Conservation (phyloP, 2,329 filamentous ascomycete genomes). For the Claviceps capensis region DNA sequence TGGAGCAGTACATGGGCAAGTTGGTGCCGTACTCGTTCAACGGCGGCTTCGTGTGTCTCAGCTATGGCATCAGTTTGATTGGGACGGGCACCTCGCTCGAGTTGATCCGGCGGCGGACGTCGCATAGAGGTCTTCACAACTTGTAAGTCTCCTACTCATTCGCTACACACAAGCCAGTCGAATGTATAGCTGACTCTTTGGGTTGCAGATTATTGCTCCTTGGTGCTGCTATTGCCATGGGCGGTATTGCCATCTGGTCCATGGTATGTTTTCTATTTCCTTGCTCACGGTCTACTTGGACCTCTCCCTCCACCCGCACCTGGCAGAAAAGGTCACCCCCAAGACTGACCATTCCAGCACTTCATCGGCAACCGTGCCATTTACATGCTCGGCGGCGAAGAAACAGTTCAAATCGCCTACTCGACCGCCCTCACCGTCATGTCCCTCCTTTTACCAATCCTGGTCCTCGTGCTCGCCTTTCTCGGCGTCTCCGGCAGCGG, state of each 20-base stretch:
- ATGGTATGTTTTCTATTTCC: constrained; percentile 32
- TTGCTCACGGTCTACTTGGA: no score
- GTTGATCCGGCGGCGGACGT: constrained; percentile 63
- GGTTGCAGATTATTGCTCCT: constrained; percentile 44
- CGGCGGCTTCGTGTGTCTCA: constrained; percentile 54
- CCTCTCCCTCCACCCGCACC: no score
- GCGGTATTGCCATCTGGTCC: constrained; percentile 60
- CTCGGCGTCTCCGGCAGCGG: constrained; percentile 49
- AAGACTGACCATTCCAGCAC: background rate
- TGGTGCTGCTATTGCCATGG: constrained; percentile 56
- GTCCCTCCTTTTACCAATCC: constrained; percentile 65
- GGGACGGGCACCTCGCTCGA: constrained; percentile 72
- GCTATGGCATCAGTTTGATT: constrained; percentile 62
- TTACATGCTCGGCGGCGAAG: constrained; percentile 46
- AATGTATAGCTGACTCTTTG: background rate
- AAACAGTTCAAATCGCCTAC: constrained; percentile 57
- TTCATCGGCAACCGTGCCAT: constrained; percentile 68
- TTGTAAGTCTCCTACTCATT: constrained; percentile 34
- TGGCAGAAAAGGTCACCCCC: no score
- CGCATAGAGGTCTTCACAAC: constrained; percentile 53
- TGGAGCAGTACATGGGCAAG: constrained; percentile 28
- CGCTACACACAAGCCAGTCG: background rate
- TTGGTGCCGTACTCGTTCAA: constrained; percentile 37
- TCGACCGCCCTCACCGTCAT: constrained; percentile 54
- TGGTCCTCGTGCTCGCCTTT: constrained; percentile 63